Evolutionary conservation across 768 basidiomycete genomes (phyloP), one percentile per base, ranked within the genome.

Genomic region (Rhizopogon vesiculosus): DNA sequence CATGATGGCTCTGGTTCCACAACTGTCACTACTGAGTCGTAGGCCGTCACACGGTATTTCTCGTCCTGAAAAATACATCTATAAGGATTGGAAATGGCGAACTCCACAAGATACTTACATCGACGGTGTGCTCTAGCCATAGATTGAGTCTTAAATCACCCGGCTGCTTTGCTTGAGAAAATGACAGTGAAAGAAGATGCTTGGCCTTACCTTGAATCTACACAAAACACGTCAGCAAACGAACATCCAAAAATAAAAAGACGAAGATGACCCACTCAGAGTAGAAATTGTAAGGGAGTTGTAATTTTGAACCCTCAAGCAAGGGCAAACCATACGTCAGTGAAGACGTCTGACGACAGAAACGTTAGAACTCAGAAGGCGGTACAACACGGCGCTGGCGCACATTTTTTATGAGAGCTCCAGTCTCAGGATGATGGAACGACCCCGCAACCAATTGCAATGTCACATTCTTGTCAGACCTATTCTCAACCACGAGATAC

Each of bases 1-100:
- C 86, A 77, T 29, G 89, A 89, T 40, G 80, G 64, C 56, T 87
- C 85, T 16, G 91, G 89, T 66, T 93, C 91, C 39, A 93, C 88
- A 35, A 93, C 76, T 7, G 83, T 86, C 49, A 93, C 80, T 48
- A 91, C 76, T 0, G 85, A 84, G 61, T 93, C 89, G 62, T 83
- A 91, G 0, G 85, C 91, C 3, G 78, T 75, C 43, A 85, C 77
- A n/a, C 80, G 87, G 65, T 79, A 79, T 54, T 72, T 80, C 45
- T 78, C 67, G 43, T 77, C 81, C 87, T 90, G 57, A 33, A 45
- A 22, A 25, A 51, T 44, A 22, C 16, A 16, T 19, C 3, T 42
- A 38, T 3, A 39, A 7, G 18, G 3, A 39, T 31, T 12, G 5
- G 10, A 40, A 8, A 40, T 35, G 12, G 46, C 12, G 49, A 28